Conservation (phyloP, 352 stramenopile genomes). For the Globisporangium paroecandrum region DNA sequence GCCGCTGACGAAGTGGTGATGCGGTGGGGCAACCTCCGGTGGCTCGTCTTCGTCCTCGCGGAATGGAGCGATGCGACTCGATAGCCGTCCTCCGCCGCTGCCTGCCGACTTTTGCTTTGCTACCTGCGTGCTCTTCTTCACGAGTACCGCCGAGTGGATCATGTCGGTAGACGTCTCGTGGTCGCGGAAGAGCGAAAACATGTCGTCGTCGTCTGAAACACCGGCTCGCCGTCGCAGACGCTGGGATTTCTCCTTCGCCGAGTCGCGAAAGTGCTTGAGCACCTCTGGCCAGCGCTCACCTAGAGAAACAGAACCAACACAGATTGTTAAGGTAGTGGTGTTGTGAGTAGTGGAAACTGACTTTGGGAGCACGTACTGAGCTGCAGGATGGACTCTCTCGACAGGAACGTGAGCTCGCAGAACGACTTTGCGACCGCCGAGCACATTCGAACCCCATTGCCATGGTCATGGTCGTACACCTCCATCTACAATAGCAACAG, state of each 20-base stretch:
- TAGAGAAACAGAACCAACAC: background rate
- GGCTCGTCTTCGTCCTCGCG: background rate
- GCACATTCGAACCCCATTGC: conserved; percentile 81
- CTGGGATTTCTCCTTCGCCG: conserved; percentile 39
- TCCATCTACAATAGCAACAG: conserved; percentile 41
- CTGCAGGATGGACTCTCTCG: conserved; percentile 62
- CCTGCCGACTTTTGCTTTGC: conserved; percentile 3
- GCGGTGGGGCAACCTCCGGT: background rate
- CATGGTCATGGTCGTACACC: conserved; percentile 74
- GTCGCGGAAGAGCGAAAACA: conserved; percentile 21
- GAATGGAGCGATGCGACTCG: conserved; percentile 22
- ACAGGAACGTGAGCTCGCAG: conserved; percentile 78
- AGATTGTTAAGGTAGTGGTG: background rate
- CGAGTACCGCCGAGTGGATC: conserved; percentile 31
- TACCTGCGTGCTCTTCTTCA: conserved; percentile 21
- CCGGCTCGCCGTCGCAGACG: conserved; percentile 37
- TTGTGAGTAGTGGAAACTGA: too few relatives aligned
- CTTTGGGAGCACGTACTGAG: conserved; percentile 44
- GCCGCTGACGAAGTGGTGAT: conserved; percentile 15
- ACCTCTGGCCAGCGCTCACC: conserved; percentile 72
- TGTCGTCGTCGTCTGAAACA: conserved; percentile 16
- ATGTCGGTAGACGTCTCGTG: conserved; percentile 28
- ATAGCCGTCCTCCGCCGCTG: background rate
- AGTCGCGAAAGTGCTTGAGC: conserved; percentile 54
- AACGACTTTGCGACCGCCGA: conserved; percentile 76